Conservation (phyloP, 148 eudicot species). For the Chenopodium berlandieri region DNA sequence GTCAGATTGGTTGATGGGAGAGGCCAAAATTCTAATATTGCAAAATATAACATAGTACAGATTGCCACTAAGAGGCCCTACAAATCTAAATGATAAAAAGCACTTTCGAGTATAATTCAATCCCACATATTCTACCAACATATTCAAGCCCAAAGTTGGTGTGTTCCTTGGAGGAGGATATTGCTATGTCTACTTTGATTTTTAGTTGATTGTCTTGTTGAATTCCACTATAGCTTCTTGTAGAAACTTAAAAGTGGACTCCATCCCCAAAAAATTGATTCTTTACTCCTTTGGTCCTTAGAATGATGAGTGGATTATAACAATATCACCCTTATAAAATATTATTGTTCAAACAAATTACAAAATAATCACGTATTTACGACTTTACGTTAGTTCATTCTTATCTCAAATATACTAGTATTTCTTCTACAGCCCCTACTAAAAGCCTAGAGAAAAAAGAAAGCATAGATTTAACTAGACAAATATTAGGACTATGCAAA, state of each 20-base stretch:
- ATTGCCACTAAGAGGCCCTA: neutral
- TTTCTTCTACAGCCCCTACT: neutral
- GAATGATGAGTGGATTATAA: neutral
- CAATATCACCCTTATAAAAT: neutral
- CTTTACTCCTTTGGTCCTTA: too few species aligned
- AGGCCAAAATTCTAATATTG: neutral
- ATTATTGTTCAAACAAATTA: neutral
- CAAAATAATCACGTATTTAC: neutral
- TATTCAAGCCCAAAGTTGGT: neutral
- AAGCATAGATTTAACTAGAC: neutral
- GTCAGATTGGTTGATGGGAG: neutral
- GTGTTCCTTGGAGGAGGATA: neutral
- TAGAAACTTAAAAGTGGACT: too few species aligned
- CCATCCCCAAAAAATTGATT: too few species aligned
- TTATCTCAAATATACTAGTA: neutral
- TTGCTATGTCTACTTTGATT: neutral
- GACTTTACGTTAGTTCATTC: neutral
- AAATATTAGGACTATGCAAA: neutral
- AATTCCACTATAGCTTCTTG: too few species aligned
- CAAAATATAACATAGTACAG: neutral
- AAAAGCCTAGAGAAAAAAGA: neutral
- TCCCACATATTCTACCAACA: neutral
- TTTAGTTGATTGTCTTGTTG: too few species aligned
- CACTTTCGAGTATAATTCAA: neutral
- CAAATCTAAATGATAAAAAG: neutral